Evolutionary conservation across 805 yeast genomes (phyloP).

Genomic region (Kazachstania viticola): DNA sequence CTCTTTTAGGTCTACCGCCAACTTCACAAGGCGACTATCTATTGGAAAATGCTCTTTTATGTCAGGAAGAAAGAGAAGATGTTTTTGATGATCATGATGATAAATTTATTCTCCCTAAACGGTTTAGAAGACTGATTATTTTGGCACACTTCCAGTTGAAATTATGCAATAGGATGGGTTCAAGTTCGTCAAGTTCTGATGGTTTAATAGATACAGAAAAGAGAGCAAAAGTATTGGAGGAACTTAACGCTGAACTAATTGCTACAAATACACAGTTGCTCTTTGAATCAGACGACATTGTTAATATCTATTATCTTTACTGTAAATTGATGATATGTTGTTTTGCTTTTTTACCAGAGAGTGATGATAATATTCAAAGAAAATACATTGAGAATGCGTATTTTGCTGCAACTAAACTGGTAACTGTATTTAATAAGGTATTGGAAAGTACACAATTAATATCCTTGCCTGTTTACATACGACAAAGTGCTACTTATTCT

Average conservation of each 20-base stretch:
- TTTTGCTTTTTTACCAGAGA: conserved; percentile 84
- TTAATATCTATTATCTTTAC: conserved; percentile 70
- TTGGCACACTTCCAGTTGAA: conserved; percentile 77
- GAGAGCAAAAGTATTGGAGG: conserved; percentile 69
- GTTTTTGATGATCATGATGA: conserved; percentile 16
- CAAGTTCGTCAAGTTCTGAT: conserved; percentile 74
- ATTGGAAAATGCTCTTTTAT: conserved; percentile 66
- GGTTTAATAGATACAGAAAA: conserved; percentile 78
- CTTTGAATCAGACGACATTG: conserved; percentile 50
- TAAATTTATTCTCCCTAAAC: conserved; percentile 40
- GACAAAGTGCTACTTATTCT: conserved; percentile 77
- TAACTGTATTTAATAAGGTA: conserved; percentile 65
- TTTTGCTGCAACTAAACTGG: conserved; percentile 65
- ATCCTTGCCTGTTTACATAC: conserved; percentile 75
- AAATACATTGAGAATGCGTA: conserved; percentile 76
- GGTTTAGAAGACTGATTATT: conserved; percentile 59
- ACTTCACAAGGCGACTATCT: conserved; percentile 73
- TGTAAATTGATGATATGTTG: conserved; percentile 73
- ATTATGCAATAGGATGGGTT: conserved; percentile 75
- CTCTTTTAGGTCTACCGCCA: conserved; percentile 79
- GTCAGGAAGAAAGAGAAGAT: conserved; percentile 25
- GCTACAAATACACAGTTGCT: conserved; percentile 54
- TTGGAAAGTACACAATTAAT: conserved; percentile 58
- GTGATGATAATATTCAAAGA: conserved; percentile 78
- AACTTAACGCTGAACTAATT: conserved; percentile 68